phyloP scores from a whole-genome alignment of 2,329 filamentous ascomycete genomes.

The Penicillium hordei region DNA sequence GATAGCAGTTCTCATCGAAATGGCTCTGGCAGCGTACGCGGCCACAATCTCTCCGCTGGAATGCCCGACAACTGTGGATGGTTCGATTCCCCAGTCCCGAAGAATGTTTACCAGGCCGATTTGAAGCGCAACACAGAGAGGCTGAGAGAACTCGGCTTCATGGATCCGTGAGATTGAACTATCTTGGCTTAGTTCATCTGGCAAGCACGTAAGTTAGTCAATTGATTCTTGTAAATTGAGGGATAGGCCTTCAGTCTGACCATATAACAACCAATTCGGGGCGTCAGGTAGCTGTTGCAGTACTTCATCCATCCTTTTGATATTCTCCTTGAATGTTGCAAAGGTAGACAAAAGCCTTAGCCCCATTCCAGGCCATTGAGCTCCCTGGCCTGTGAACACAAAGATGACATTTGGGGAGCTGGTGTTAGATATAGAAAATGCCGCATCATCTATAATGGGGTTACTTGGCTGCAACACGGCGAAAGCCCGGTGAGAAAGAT shows the following conservation, averaged over 20 bases:
- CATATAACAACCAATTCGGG: slow-evolving; percentile 8
- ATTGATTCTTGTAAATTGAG: background rate
- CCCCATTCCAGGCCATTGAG: slow-evolving; percentile 39
- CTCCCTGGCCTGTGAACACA: slow-evolving; percentile 41
- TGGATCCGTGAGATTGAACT: slow-evolving; percentile 15
- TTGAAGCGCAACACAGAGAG: slow-evolving; percentile 37
- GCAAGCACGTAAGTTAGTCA: background rate
- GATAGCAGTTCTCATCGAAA: slow-evolving; percentile 20
- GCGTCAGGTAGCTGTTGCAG: slow-evolving; percentile 8
- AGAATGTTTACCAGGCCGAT: slow-evolving; percentile 35
- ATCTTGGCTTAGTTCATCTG: slow-evolving; percentile 2
- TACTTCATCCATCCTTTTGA: slow-evolving; percentile 18
- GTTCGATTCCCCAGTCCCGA: slow-evolving; percentile 21
- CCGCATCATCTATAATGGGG: background rate
- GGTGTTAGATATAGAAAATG: background rate
- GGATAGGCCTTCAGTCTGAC: slow-evolving; percentile 1
- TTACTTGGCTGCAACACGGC: slow-evolving; percentile 1
- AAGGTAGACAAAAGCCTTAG: slow-evolving; percentile 25
- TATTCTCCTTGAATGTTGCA: slow-evolving; percentile 17
- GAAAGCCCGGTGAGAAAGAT: slow-evolving; percentile 18
- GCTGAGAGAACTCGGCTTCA: slow-evolving; percentile 31
- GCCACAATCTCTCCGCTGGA: slow-evolving; percentile 41
- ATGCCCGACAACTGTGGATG: slow-evolving; percentile 33
- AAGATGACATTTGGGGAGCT: slow-evolving; percentile 18
- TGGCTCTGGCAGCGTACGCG: slow-evolving; percentile 33